Percentiles rank a stretch among this genome's conserved stretches.
Evolutionary conservation across 169 alveolate genomes (phyloP).

Genomic region (Cryptosporidium sp.): DNA sequence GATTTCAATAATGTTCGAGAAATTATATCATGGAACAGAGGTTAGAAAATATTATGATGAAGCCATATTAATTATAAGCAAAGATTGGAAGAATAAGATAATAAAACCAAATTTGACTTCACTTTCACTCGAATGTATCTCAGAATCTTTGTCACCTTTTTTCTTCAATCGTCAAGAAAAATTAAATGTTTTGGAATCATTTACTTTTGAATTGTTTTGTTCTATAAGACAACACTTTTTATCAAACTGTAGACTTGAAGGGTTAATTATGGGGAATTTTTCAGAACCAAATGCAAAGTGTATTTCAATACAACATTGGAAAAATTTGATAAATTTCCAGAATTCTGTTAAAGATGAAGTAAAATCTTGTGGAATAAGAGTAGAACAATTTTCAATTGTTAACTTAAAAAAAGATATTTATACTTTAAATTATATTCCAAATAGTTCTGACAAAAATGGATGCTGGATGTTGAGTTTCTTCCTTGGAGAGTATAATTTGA

Average conservation of each 20-base stretch:
- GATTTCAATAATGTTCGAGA: constrained; percentile 23
- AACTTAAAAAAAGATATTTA: constrained; percentile 13
- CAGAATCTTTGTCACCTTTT: constrained; percentile 42
- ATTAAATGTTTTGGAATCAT: constrained; percentile 19
- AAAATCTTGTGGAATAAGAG: not conserved
- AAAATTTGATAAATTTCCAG: constrained; percentile 6
- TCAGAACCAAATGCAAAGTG: constrained; percentile 7
- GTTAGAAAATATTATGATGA: constrained; percentile 38
- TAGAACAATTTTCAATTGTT: constrained; percentile 32
- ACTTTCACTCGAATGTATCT: constrained; percentile 43
- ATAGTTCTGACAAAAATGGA: constrained; percentile 42
- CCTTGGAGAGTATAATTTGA: constrained; percentile 29
- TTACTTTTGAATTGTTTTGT: constrained; percentile 19
- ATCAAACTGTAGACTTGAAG: constrained; percentile 36
- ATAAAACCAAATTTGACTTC: constrained; percentile 39
- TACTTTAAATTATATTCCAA: constrained; percentile 20
- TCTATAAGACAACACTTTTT: constrained; percentile 10
- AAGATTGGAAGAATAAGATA: constrained; percentile 58
- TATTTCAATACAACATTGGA: constrained; percentile 34
- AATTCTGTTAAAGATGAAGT: not conserved
- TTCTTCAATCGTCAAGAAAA: constrained; percentile 29
- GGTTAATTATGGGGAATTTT: constrained; percentile 63
- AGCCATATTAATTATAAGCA: constrained; percentile 20
- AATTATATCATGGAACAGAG: constrained; percentile 5
- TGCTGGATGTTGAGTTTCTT: constrained; percentile 46